Conservation (phyloP, 2,329 filamentous ascomycete species). For the Rhinocladiella similis region DNA sequence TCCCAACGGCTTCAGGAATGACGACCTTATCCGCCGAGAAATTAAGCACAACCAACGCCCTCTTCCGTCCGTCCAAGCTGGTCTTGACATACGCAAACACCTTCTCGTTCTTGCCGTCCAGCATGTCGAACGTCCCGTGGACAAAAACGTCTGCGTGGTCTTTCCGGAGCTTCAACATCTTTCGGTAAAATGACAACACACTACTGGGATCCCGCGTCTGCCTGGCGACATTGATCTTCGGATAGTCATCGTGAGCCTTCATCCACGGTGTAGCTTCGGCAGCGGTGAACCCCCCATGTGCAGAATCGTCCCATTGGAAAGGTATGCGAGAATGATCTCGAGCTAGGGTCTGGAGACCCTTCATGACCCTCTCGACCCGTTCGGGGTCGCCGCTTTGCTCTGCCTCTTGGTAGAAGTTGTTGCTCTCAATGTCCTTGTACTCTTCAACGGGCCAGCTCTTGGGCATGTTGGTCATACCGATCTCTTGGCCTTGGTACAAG, state of each 20-base stretch:
- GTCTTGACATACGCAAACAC: constrained; percentile 57
- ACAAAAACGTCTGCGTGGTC: constrained; percentile 62
- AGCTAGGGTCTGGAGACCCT: constrained; percentile 55
- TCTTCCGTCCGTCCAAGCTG: constrained; percentile 31
- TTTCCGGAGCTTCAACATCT: constrained; percentile 60
- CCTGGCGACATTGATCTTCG: constrained; percentile 58
- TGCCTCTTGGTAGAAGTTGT: constrained; percentile 42
- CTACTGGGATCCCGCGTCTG: constrained; percentile 42
- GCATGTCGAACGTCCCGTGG: constrained; percentile 56
- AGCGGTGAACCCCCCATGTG: constrained; percentile 65
- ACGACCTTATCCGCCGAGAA: constrained; percentile 15
- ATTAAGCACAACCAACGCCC: constrained; percentile 35
- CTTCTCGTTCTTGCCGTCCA: constrained; percentile 44
- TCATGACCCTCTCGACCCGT: constrained; percentile 40
- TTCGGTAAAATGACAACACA: constrained; percentile 62
- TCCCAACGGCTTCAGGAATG: not conserved
- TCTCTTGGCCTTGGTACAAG: constrained; percentile 58
- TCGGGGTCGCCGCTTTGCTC: constrained; percentile 36
- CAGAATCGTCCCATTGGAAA: constrained; percentile 64
- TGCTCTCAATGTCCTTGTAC: constrained; percentile 28
- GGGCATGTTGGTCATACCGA: constrained; percentile 57
- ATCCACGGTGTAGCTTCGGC: constrained; percentile 64
- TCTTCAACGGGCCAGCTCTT: constrained; percentile 46
- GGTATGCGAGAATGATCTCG: constrained; percentile 70
- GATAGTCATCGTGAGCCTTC: constrained; percentile 64